Percentiles rank a stretch among this genome's conserved stretches.
Evolutionary conservation across 2,329 filamentous ascomycete genomes (phyloP).

Genomic region (Ascocoryne sarcoides): DNA sequence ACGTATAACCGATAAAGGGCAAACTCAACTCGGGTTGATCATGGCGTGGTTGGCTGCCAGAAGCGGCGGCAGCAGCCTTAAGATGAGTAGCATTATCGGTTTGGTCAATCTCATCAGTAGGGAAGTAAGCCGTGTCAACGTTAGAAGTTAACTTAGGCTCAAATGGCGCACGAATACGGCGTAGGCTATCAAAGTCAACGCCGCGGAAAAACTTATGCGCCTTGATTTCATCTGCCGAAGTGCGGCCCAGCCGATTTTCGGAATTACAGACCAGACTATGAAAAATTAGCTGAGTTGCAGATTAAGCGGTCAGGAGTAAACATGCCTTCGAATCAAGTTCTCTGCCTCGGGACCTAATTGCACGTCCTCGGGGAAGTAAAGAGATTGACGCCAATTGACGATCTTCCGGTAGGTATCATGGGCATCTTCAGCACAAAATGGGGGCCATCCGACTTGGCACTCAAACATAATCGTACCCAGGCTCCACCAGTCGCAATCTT

Average conservation of each 20-base stretch:
- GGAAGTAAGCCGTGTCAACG: slow-evolving; percentile 97
- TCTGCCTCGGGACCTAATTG: slow-evolving; percentile 82
- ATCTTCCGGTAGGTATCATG: slow-evolving; percentile 99
- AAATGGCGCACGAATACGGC: slow-evolving; percentile 89
- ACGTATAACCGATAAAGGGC: slow-evolving; percentile 94
- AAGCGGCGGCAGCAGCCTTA: slow-evolving; percentile 59
- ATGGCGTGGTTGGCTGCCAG: slow-evolving; percentile 44
- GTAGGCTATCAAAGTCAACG: slow-evolving; percentile 87
- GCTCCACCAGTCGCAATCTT: slow-evolving; percentile 98
- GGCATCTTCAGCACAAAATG: slow-evolving; percentile 95
- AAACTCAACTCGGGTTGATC: slow-evolving; percentile 91
- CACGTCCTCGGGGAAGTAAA: slow-evolving; percentile 96
- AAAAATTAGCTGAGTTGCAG: slow-evolving; percentile 20
- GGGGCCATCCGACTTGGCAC: slow-evolving; percentile 95
- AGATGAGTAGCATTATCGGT: slow-evolving; percentile 84
- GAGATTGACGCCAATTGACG: slow-evolving; percentile 90
- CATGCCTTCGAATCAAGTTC: slow-evolving; percentile 82
- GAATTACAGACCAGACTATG: slow-evolving; percentile 84
- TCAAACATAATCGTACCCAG: slow-evolving; percentile 99
- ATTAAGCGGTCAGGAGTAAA: slow-evolving; percentile 8
- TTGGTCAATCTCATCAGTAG: slow-evolving; percentile 96
- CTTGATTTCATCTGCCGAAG: slow-evolving; percentile 88
- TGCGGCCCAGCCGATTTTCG: slow-evolving; percentile 80
- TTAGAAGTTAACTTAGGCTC: slow-evolving; percentile 89
- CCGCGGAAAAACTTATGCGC: slow-evolving; percentile 92